Percentiles rank a stretch among this genome's conserved stretches.
Evolutionary conservation across 768 basidiomycete species (phyloP).

Genomic region (Boletus speciosus): DNA sequence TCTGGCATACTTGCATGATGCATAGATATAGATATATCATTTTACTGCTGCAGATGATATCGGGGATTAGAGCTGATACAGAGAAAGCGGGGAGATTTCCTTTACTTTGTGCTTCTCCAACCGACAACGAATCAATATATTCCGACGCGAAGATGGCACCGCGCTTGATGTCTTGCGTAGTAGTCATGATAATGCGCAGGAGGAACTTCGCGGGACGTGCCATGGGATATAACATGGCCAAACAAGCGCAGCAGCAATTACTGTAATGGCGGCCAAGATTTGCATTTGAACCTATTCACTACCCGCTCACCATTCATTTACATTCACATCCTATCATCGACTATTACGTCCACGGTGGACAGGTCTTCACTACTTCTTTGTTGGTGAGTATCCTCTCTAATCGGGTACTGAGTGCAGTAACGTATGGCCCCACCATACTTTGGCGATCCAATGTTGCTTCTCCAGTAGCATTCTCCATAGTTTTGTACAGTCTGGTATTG

Average conservation of each 20-base stretch:
- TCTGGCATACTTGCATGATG: neutral
- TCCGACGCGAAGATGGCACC: too few relatives aligned
- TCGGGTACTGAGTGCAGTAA: neutral
- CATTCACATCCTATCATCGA: neutral
- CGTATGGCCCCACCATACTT: neutral
- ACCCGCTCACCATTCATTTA: neutral
- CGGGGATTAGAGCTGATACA: too few relatives aligned
- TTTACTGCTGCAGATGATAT: too few relatives aligned
- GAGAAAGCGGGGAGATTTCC: too few relatives aligned
- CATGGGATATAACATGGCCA: slow-evolving; percentile 10
- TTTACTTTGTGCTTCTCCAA: too few relatives aligned
- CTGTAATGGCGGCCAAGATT: neutral
- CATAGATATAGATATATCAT: too few relatives aligned
- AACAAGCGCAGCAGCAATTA: slow-evolving; percentile 15
- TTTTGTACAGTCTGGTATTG: slow-evolving; percentile 24
- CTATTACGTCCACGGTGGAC: neutral
- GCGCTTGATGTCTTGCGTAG: too few relatives aligned
- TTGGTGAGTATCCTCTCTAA: neutral
- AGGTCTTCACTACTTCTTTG: neutral
- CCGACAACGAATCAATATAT: too few relatives aligned
- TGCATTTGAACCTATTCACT: neutral
- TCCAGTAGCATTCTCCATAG: neutral
- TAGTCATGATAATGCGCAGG: too few relatives aligned
- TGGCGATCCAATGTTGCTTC: neutral
- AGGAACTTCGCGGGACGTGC: too few relatives aligned